A percentile compares a stretch with the other conserved stretches of the same genome.
Evolutionary conservation across 495 filamentous ascomycete genomes (phyloP).

Genomic region (Immersiella caudata): DNA sequence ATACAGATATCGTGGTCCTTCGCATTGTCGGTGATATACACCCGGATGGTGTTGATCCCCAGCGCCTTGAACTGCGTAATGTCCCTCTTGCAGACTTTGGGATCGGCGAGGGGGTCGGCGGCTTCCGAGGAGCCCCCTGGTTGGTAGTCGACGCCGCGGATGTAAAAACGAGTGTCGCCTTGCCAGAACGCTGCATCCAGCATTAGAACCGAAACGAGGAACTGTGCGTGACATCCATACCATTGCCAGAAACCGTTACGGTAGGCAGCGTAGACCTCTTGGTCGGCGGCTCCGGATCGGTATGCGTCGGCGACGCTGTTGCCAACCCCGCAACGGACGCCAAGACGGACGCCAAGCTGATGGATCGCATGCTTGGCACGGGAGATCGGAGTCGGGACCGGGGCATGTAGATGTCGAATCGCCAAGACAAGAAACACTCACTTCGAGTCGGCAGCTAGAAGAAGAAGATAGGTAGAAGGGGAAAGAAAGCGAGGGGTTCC

Average conservation of each 20-base stretch:
- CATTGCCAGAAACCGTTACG: conserved; percentile 53
- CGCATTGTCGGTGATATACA: conserved; percentile 92
- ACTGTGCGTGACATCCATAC: conserved; percentile 29
- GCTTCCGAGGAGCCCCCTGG: conserved; percentile 83
- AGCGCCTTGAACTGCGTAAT: conserved; percentile 81
- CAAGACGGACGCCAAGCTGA: conserved; percentile 52
- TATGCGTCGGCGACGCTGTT: conserved; percentile 59
- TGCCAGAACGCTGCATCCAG: conserved; percentile 75
- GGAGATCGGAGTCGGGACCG: not conserved
- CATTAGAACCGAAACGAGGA: conserved; percentile 17
- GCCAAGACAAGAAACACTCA: not conserved
- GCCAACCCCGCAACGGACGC: conserved; percentile 57
- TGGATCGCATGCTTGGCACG: conserved; percentile 25
- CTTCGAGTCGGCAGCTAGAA: not conserved
- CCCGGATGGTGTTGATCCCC: conserved; percentile 87
- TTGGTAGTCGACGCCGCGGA: conserved; percentile 94
- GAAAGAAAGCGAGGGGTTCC: conserved; percentile 1
- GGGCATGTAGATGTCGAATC: conserved; percentile 18
- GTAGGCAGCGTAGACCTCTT: conserved; percentile 44
- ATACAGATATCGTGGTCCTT: conserved; percentile 83
- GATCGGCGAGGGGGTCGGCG: conserved; percentile 77
- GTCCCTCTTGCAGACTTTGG: conserved; percentile 74
- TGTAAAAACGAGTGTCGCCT: conserved; percentile 82
- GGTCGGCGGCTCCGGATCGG: conserved; percentile 60
- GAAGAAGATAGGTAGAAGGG: not conserved